Conservation (phyloP, 2,329 filamentous ascomycete genomes). For the Diplodia mutila region DNA sequence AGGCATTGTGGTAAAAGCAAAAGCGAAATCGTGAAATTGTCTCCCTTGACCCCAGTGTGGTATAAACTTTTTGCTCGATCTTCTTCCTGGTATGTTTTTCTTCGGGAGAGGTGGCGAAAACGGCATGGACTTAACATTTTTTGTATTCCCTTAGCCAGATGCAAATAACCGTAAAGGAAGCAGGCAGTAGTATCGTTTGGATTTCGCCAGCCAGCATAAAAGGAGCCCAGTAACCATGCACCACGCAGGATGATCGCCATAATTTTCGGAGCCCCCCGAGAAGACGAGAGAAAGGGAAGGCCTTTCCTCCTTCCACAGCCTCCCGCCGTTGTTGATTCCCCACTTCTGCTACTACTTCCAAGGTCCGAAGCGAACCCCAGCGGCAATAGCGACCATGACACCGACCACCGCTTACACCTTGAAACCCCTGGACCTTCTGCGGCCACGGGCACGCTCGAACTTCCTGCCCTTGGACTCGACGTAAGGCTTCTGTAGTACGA, state of each 20-base stretch:
- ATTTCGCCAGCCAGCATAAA: slow-evolving; percentile 25
- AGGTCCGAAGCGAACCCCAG: neutral
- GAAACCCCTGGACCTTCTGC: slow-evolving; percentile 98
- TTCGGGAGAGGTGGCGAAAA: slow-evolving; percentile 19
- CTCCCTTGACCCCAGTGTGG: neutral
- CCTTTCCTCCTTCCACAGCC: slow-evolving; percentile 7
- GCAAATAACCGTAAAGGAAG: slow-evolving; percentile 26
- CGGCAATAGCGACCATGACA: slow-evolving; percentile 17
- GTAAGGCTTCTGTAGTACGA: slow-evolving; percentile 76
- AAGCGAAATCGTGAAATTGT: slow-evolving; percentile 13
- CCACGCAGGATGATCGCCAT: slow-evolving; percentile 26
- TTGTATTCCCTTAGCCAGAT: slow-evolving; percentile 27
- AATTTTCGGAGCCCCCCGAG: slow-evolving; percentile 19
- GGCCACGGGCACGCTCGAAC: slow-evolving; percentile 99
- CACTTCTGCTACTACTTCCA: neutral
- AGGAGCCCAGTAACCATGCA: slow-evolving; percentile 26
- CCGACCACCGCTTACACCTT: slow-evolving; percentile 78
- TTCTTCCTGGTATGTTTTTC: neutral
- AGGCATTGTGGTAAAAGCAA: neutral
- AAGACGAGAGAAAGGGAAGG: slow-evolving; percentile 17
- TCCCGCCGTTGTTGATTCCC: slow-evolving; percentile 1
- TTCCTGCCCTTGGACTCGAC: slow-evolving; percentile 99
- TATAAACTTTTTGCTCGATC: neutral
- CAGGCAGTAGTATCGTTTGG: slow-evolving; percentile 20
- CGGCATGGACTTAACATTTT: slow-evolving; percentile 27